phyloP scores from a whole-genome alignment of 208 protist species.

The Kentomonas sorsogonicus region DNA sequence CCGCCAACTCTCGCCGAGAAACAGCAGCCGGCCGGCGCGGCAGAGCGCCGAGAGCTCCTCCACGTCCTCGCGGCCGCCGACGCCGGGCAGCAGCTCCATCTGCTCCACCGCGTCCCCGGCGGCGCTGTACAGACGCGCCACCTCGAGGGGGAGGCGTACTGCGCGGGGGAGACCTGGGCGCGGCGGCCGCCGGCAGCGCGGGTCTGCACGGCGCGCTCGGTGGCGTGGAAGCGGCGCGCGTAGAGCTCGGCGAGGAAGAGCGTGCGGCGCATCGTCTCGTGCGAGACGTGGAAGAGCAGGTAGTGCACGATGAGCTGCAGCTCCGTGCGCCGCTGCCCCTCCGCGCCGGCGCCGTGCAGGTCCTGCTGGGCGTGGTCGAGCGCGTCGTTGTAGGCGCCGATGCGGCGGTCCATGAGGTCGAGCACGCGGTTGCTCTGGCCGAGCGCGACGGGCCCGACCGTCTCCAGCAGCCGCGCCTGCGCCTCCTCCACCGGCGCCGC shows the following conservation, averaged over 20 bases:
- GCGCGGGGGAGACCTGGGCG: constrained; percentile 44
- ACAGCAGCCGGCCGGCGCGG: constrained; percentile 56
- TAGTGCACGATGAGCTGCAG: constrained; percentile 77
- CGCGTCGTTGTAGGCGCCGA: constrained; percentile 78
- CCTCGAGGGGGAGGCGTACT: constrained; percentile 78
- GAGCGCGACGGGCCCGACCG: constrained; percentile 33
- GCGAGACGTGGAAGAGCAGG: constrained; percentile 66
- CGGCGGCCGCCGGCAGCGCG: constrained; percentile 15
- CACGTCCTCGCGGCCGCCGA: constrained; percentile 47
- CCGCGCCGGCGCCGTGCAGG: constrained; percentile 44
- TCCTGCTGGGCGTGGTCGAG: constrained; percentile 71
- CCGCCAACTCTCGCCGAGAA: constrained; percentile 68
- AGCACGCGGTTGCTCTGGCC: constrained; percentile 67
- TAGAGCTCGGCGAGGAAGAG: constrained; percentile 72
- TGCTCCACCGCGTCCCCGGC: constrained; percentile 53
- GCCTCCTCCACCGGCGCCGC: constrained; percentile 43
- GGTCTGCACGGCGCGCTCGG: constrained; percentile 42
- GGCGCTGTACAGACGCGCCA: constrained; percentile 76
- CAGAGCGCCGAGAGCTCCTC: constrained; percentile 39
- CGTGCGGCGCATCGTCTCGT: constrained; percentile 62
- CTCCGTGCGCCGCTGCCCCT: constrained; percentile 37
- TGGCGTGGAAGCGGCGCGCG: constrained; percentile 62
- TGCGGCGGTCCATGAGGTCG: constrained; percentile 76
- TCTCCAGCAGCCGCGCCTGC: constrained; percentile 42
- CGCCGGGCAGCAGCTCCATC: constrained; percentile 80